These are phyloP conservation scores for Trypanosomatidae sp. DNA, from an alignment of 208 protist species.

Conservation along the genomic window DNA sequence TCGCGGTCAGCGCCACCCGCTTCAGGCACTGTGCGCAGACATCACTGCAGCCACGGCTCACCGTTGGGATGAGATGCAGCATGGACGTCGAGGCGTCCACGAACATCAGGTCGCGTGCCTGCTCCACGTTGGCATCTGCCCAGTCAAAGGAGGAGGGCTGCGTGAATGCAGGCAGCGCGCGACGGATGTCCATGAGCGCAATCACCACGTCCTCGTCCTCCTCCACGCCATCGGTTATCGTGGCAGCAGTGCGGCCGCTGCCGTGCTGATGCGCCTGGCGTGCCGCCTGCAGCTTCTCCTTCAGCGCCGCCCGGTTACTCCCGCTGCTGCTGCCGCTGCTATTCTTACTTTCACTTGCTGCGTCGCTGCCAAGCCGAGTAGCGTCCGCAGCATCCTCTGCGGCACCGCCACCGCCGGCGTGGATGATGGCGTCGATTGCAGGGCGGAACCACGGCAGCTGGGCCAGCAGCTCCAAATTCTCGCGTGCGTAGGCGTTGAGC, in stretches of 20 bases:
- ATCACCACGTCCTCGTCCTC: slow-evolving; percentile 78
- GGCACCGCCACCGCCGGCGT: slow-evolving; percentile 17
- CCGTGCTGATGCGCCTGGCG: slow-evolving; percentile 11
- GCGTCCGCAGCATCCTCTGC: slow-evolving; percentile 6
- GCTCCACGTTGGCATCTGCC: slow-evolving; percentile 41
- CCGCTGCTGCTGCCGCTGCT: neutral
- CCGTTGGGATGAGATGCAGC: slow-evolving; percentile 65
- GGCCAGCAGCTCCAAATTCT: slow-evolving; percentile 70
- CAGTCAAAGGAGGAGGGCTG: slow-evolving; percentile 29
- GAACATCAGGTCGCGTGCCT: slow-evolving; percentile 81
- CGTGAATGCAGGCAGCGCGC: slow-evolving; percentile 45
- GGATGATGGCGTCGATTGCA: slow-evolving; percentile 46
- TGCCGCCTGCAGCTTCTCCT: slow-evolving; percentile 21
- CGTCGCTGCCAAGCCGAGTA: neutral
- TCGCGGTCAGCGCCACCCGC: neutral
- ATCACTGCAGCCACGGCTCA: slow-evolving; percentile 48
- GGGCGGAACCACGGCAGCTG: slow-evolving; percentile 73
- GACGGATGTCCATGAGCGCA: slow-evolving; percentile 64
- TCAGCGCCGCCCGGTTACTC: slow-evolving; percentile 3
- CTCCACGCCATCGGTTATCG: neutral
- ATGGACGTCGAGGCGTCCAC: slow-evolving; percentile 75
- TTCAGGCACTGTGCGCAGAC: slow-evolving; percentile 60
- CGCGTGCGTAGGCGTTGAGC: slow-evolving; percentile 61
- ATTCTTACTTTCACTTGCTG: neutral
- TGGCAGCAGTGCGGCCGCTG: neutral